Percentiles rank a stretch among this genome's conserved stretches.
Conservation (phyloP, 495 filamentous ascomycete genomes). For the Penicillium angulare region DNA sequence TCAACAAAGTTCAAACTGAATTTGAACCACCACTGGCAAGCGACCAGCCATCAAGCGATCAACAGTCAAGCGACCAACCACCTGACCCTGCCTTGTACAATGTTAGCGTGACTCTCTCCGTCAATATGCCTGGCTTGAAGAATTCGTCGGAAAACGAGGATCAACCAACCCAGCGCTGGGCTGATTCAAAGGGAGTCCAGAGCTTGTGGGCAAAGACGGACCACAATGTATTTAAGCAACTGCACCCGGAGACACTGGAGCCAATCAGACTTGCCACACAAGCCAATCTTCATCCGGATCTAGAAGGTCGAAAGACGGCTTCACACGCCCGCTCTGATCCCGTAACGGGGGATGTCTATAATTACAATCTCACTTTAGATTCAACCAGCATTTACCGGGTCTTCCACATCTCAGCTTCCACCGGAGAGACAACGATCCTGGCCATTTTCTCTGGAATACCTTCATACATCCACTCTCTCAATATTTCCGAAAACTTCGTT, state of each 20-base stretch:
- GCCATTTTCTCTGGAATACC: conserved; percentile 57
- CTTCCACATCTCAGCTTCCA: conserved; percentile 58
- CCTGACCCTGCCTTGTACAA: too few species aligned
- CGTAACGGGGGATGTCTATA: conserved; percentile 71
- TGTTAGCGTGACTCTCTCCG: conserved; percentile 58
- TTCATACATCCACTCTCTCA: conserved; percentile 75
- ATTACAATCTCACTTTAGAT: conserved; percentile 64
- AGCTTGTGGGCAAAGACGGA: conserved; percentile 64
- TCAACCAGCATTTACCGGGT: conserved; percentile 57
- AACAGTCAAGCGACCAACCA: too few species aligned
- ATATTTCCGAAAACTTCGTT: conserved; percentile 62
- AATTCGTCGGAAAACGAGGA: neutral
- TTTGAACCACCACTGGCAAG: conserved; percentile 43
- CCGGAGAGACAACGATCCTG: conserved; percentile 65
- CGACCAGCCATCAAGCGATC: too few species aligned
- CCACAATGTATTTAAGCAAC: conserved; percentile 48
- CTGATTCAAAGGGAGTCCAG: conserved; percentile 31
- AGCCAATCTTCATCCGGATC: conserved; percentile 56
- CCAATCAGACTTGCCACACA: conserved; percentile 62
- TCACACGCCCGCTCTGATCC: conserved; percentile 72
- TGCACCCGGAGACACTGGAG: conserved; percentile 69
- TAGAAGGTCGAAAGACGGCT: conserved; percentile 61
- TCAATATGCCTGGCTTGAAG: conserved; percentile 53
- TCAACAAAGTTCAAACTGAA: conserved; percentile 61
- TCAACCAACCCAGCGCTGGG: conserved; percentile 13